Evolutionary conservation across 2,329 filamentous ascomycete genomes (phyloP).

Genomic region (Alternaria brassicicola): DNA sequence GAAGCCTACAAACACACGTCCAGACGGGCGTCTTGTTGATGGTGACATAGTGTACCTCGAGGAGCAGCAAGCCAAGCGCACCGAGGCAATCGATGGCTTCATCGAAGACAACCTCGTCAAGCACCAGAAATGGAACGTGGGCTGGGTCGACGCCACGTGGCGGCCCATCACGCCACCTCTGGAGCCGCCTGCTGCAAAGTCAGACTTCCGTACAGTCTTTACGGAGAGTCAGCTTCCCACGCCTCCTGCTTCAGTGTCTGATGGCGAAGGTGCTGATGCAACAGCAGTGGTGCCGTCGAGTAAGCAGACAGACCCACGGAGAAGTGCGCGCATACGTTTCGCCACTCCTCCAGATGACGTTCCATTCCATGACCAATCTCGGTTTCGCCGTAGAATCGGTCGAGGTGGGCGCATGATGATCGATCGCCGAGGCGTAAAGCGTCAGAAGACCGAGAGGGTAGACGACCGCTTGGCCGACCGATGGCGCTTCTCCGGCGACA

Average conservation of each 20-base stretch:
- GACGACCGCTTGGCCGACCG: constrained; percentile 47
- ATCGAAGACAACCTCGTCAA: constrained; percentile 87
- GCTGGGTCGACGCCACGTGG: constrained; percentile 86
- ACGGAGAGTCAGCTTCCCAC: constrained; percentile 52
- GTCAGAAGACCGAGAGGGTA: constrained; percentile 47
- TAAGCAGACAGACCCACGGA: constrained; percentile 32
- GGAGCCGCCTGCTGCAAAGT: constrained; percentile 54
- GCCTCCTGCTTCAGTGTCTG: constrained; percentile 55
- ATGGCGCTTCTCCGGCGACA: constrained; percentile 88
- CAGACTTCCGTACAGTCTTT: constrained; percentile 49
- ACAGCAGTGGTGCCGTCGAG: constrained; percentile 47
- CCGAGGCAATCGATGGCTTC: constrained; percentile 78
- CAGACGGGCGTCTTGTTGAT: constrained; percentile 73
- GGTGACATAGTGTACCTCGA: constrained; percentile 78
- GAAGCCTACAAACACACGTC: constrained; percentile 57
- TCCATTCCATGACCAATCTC: constrained; percentile 57
- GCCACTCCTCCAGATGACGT: constrained; percentile 49
- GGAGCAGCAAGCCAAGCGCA: constrained; percentile 79
- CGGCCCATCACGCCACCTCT: constrained; percentile 80
- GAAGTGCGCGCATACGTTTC: constrained; percentile 45
- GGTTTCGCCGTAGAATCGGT: constrained; percentile 83
- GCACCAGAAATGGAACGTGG: constrained; percentile 89
- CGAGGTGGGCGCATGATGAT: constrained; percentile 86
- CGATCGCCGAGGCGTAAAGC: constrained; percentile 75
- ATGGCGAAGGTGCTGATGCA: constrained; percentile 49